These are phyloP conservation scores for Actinomortierella ambigua DNA, from an alignment of 371 early-diverging fungal genomes.

Conservation along the genomic window DNA sequence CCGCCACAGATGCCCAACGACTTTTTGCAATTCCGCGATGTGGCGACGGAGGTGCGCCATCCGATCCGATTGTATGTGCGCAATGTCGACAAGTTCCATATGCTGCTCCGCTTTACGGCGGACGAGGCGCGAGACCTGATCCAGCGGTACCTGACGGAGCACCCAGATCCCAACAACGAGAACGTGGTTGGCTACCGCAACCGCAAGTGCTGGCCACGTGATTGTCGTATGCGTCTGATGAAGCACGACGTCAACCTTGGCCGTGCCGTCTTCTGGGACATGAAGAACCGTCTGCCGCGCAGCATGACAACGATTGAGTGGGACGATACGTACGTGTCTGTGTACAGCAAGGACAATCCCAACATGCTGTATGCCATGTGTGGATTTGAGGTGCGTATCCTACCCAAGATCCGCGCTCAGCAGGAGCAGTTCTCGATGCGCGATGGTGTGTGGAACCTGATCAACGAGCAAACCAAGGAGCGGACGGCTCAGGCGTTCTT, in stretches of 20 bases:
- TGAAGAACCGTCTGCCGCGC: constrained; percentile 96
- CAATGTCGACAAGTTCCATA: constrained; percentile 92
- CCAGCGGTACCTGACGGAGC: constrained; percentile 96
- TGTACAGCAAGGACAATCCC: constrained; percentile 96
- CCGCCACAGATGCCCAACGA: constrained; percentile 94
- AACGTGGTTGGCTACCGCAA: constrained; percentile 98
- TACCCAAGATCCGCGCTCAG: constrained; percentile 87
- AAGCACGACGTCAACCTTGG: constrained; percentile 97
- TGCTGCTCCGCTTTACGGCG: constrained; percentile 93
- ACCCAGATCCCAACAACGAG: constrained; percentile 99
- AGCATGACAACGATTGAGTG: constrained; percentile 97
- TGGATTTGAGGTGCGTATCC: constrained; percentile 90
- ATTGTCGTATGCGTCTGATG: constrained; percentile 99
- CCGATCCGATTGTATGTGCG: constrained; percentile 97
- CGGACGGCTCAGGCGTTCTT: constrained; percentile 96
- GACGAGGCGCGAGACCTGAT: constrained; percentile 95
- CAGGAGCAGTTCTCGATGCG: constrained; percentile 89
- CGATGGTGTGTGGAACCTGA: constrained; percentile 97
- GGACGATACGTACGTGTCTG: constrained; percentile 96
- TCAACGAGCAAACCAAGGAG: constrained; percentile 96
- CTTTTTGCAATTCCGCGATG: constrained; percentile 95
- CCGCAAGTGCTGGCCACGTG: constrained; percentile 97
- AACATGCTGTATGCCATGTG: constrained; percentile 88
- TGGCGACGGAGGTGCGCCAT: constrained; percentile 91
- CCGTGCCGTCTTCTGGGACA: constrained; percentile 98